These are phyloP conservation scores for Globisporangium camurandrum DNA, from an alignment of 352 stramenopile species.

Conservation along the genomic window DNA sequence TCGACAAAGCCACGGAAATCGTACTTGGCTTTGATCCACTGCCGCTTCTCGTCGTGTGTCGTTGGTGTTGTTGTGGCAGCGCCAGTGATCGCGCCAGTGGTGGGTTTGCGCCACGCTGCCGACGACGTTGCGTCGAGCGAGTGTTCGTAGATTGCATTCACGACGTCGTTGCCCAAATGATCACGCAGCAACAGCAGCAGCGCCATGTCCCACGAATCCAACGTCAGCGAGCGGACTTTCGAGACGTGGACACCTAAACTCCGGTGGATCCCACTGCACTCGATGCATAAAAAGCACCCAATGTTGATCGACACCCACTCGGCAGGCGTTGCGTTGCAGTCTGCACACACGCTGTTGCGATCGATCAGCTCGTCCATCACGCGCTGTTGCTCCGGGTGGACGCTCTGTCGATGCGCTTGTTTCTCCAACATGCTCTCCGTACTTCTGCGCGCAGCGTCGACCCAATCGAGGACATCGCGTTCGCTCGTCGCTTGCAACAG, in stretches of 20 bases:
- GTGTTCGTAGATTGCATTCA: slow-evolving; percentile 70
- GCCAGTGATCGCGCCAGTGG: slow-evolving; percentile 7
- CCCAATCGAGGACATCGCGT: slow-evolving; percentile 71
- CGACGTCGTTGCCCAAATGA: slow-evolving; percentile 54
- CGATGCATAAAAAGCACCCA: slow-evolving; percentile 94
- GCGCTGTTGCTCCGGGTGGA: slow-evolving; percentile 75
- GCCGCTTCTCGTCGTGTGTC: slow-evolving; percentile 69
- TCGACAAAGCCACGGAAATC: slow-evolving; percentile 64
- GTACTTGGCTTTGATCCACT: slow-evolving; percentile 85
- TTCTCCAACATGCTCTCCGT: slow-evolving; percentile 80
- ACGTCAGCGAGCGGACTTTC: slow-evolving; percentile 89
- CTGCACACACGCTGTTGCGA: slow-evolving; percentile 53
- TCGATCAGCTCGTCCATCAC: slow-evolving; percentile 55
- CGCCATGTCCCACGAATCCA: slow-evolving; percentile 87
- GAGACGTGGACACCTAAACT: slow-evolving; percentile 95
- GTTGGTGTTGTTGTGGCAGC: no score
- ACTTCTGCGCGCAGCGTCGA: slow-evolving; percentile 69
- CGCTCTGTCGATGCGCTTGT: slow-evolving; percentile 68
- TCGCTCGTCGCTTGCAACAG: slow-evolving; percentile 70
- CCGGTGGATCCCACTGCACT: slow-evolving; percentile 95
- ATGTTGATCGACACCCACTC: slow-evolving; percentile 97
- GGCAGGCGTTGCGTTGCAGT: slow-evolving; percentile 69
- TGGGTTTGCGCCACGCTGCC: slow-evolving; percentile 42
- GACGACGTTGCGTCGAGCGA: no score
- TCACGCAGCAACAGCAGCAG: slow-evolving; percentile 57